Evolutionary conservation across 805 yeast species (phyloP), one percentile per base, ranked within the genome.

Genomic region (Yamadazyma paraphyllophila): DNA sequence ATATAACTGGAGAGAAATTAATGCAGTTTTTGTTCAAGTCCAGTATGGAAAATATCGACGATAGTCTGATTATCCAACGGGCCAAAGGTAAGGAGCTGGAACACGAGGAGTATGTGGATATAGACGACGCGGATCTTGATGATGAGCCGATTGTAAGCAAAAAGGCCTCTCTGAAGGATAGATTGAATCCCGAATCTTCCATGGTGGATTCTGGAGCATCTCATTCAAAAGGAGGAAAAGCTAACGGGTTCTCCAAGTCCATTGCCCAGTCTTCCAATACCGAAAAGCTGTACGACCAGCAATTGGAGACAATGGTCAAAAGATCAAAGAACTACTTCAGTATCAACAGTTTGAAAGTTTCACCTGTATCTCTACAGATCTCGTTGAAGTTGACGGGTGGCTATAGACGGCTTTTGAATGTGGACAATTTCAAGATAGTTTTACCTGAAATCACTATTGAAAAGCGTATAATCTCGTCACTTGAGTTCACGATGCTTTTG

Each of bases 321-420:
- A 69, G 97, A 39, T 88, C 97, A 0, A 78, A 87, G 24, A 80
- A 78, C 46, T 88, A 79, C 59, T 72, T 86, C 62, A 83, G 87
- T 53, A 79, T 91, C 48, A 78, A 81, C 17, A 67, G 77, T 12
- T 72, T 92, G 50, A 69, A 66, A 27, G 40, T 64, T 3, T 48
- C 55, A 25, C 58, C 68, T 1, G 55, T 65, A 16, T 53, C 62
- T 7, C 48, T 72, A 17, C 54, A 55, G 61, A 61, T 71, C 10
- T 69, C 76, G 1, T 58, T 72, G 29, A 65, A 60, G 42, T 54
- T 67, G 46, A 56, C 57, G 31, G 60, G 56, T 24, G 76, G 77
- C 0, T 57, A 60, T 39, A 63, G 55, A 46, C 53, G 68, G 34
- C 46, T 67, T 38, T 59, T 72, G 45, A 72, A 71, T 48, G 76